Evolutionary conservation across 345 rosid species (phyloP), one percentile per base, ranked within the genome.

Genomic region (Moricandia arvensis): DNA sequence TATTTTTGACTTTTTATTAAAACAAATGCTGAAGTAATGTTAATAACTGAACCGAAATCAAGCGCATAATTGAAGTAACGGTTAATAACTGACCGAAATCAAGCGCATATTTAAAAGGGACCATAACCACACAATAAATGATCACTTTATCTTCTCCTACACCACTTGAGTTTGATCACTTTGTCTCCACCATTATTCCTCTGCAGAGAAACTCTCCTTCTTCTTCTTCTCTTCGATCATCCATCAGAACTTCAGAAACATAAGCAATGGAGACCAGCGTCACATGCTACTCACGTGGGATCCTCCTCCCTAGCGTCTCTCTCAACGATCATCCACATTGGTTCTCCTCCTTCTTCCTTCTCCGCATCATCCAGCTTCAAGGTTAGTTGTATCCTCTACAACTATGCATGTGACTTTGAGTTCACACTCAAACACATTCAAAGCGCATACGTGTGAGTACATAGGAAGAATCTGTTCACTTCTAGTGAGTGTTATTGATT

Each of bases 251-350:
- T 60, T 49, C 31, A 43, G 59, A 66, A 38, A 57, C 26, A 26
- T 21, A 59, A 69, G 63, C 67, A 8, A 90, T 94, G 98, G 96
- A 87, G 87, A 83, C 90, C 35, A 76, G 90, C 43, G 60, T 89
- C 79, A 79, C 90, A 12, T 84, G 90, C 80, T 83, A 83, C 76
- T 83, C 90, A 5, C 89, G 87, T 35, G 93, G 92, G 74, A 84
- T 85, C 58, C 70, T 86, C 69, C 83, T 84, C n/a, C 92, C 95
- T 45, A 65, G 77, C 49, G 86, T 85, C 80, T 86, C 91, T 69
- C 95, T 82, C 87, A 85, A 85, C 91, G 85, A 73, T 85, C 89
- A 24, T 80, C 91, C 73, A 83, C 89, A 70, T 33, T 83, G 27
- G 81, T 81, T 85, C 94, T 63, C 84, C 89, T 38, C 38, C 89